These are phyloP conservation scores for Boechera retrofracta DNA, from an alignment of 345 rosid genomes.

Conservation along the genomic window DNA sequence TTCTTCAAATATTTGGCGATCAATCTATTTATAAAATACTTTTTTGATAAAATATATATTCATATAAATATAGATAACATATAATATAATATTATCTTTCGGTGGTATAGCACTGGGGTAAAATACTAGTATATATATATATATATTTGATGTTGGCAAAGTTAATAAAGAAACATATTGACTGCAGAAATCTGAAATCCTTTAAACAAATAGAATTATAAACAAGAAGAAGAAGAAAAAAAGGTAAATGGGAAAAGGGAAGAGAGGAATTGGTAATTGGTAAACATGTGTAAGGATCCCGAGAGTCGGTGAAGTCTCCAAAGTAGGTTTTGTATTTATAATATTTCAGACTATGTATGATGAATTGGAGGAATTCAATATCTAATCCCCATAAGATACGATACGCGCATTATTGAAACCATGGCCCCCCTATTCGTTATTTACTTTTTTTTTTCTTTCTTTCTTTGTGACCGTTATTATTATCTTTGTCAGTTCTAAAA, in stretches of 20 bases:
- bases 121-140: not conserved
- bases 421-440: not conserved
- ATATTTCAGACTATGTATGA: no score
- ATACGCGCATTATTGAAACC: conserved; percentile 19
- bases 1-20: no score
- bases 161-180: not conserved
- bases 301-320: conserved; percentile 44
- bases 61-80: no score
- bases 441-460: not conserved
- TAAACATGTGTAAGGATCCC: conserved; percentile 46
- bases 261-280: conserved; percentile 23
- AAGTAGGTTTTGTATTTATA: conserved; percentile 19
- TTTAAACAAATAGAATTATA: not conserved
- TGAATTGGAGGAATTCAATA: conserved; percentile 27
- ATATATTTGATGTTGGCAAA: not conserved
- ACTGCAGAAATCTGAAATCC: conserved; percentile 7
- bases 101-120: no score
- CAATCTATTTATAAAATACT: no score
- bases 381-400: conserved; percentile 40
- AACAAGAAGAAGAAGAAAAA: not conserved
- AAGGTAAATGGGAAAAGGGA: not conserved
- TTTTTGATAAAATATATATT: no score
- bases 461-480: not conserved
- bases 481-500: not conserved
- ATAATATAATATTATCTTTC: no score